Percentiles rank a stretch among this genome's conserved stretches.
Conservation (phyloP, 2,329 filamentous ascomycete species). For the Alternaria burnsii region DNA sequence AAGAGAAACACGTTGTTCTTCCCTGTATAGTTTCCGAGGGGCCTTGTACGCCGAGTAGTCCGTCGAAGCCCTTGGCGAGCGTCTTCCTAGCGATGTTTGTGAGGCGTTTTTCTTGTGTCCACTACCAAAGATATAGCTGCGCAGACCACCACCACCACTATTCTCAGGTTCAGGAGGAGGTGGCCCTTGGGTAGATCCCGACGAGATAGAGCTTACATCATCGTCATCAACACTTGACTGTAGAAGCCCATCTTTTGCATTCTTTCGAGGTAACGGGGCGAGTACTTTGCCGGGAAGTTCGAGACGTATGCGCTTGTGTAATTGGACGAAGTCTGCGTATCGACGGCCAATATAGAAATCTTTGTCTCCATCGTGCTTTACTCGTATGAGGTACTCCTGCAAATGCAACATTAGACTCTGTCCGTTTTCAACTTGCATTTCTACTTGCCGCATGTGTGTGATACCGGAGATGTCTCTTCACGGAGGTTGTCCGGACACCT, state of each 20-base stretch:
- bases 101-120: constrained; percentile 55
- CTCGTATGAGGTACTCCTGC: constrained; percentile 87
- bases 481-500: constrained; percentile 79
- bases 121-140: constrained; percentile 54
- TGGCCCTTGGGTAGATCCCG: constrained; percentile 73
- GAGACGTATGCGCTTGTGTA: constrained; percentile 80
- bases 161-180: constrained; percentile 49
- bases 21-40: constrained; percentile 75
- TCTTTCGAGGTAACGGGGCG: constrained; percentile 88
- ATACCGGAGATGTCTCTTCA: constrained; percentile 86
- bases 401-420: constrained; percentile 7
- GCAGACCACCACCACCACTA: constrained; percentile 52
- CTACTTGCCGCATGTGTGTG: constrained; percentile 85
- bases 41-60: constrained; percentile 42
- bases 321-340: constrained; percentile 84
- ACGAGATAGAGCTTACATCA: constrained; percentile 82
- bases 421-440: background rate
- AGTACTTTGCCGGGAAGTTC: constrained; percentile 93
- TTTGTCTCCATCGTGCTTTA: constrained; percentile 77
- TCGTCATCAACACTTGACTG: constrained; percentile 67
- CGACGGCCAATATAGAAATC: constrained; percentile 84
- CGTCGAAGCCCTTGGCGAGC: constrained; percentile 45
- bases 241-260: constrained; percentile 77
- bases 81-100: constrained; percentile 47
- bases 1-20: constrained; percentile 89